phyloP scores from a whole-genome alignment of 2,329 filamentous ascomycete genomes.

The Penicillium sp. region DNA sequence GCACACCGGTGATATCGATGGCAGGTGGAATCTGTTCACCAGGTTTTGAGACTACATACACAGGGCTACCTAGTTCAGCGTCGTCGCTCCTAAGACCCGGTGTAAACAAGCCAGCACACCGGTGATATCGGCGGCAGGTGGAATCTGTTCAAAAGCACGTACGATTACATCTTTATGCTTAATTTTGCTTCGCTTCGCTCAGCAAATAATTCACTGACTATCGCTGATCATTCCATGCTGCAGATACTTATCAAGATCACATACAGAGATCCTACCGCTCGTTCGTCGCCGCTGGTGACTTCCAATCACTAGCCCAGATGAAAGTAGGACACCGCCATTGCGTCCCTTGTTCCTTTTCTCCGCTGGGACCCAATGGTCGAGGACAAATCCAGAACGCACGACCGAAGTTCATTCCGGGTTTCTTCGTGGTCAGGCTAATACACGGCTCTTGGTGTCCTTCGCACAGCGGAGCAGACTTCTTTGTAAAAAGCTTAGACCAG shows the following conservation, averaged over 20 bases:
- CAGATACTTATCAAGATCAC: background rate
- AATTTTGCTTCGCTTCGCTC: too few relatives aligned
- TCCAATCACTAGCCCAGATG: slow-evolving; percentile 65
- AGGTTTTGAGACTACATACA: too few relatives aligned
- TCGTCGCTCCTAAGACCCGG: too few relatives aligned
- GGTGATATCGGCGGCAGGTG: too few relatives aligned
- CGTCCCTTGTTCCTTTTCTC: slow-evolving; percentile 76
- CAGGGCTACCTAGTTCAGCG: too few relatives aligned
- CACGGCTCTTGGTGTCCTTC: slow-evolving; percentile 82
- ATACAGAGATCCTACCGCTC: background rate
- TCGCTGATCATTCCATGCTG: too few relatives aligned
- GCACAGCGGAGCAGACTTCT: slow-evolving; percentile 70
- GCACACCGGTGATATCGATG: too few relatives aligned
- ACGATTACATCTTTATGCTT: background rate
- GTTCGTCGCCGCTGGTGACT: slow-evolving; percentile 27
- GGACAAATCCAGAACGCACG: slow-evolving; percentile 65
- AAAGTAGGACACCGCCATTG: slow-evolving; percentile 88
- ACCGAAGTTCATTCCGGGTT: slow-evolving; percentile 75
- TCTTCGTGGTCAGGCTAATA: slow-evolving; percentile 78
- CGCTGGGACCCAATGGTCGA: slow-evolving; percentile 79
- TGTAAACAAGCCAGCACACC: too few relatives aligned
- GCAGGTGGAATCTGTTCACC: too few relatives aligned
- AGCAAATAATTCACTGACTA: too few relatives aligned
- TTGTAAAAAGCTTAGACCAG: slow-evolving; percentile 80
- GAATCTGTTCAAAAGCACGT: too few relatives aligned